phyloP scores from a whole-genome alignment of 371 early-diverging fungal genomes.

The Coemansia sp. region DNA sequence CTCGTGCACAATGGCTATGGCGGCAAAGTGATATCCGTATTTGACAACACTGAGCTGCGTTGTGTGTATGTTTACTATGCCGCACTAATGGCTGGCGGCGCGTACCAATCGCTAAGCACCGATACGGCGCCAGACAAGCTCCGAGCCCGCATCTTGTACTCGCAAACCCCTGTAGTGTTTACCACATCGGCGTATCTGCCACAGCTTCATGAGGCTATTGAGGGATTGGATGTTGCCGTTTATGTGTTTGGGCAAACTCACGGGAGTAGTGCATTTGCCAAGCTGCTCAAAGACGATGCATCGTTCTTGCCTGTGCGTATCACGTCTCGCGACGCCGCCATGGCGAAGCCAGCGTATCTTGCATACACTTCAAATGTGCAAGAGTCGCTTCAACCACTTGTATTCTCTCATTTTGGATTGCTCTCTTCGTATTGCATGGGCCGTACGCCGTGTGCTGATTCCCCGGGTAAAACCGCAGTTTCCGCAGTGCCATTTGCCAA shows the following conservation, averaged over 20 bases:
- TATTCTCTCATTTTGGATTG: slow-evolving; percentile 44
- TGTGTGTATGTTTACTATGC: slow-evolving; percentile 46
- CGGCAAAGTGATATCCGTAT: slow-evolving; percentile 31
- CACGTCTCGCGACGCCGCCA: slow-evolving; percentile 25
- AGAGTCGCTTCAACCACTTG: slow-evolving; percentile 18
- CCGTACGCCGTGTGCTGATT: slow-evolving; percentile 8
- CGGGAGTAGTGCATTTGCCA: slow-evolving; percentile 11
- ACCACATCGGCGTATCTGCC: slow-evolving; percentile 19
- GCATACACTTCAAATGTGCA: slow-evolving; percentile 15
- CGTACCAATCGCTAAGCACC: slow-evolving; percentile 41
- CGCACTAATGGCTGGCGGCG: slow-evolving; percentile 40
- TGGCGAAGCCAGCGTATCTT: slow-evolving; percentile 36
- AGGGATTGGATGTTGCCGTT: slow-evolving; percentile 16
- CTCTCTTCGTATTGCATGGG: slow-evolving; percentile 26
- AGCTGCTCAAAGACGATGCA: slow-evolving; percentile 38
- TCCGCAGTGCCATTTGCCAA: slow-evolving; percentile 40
- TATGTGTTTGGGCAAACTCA: slow-evolving; percentile 20
- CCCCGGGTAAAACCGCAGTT: slow-evolving; percentile 25
- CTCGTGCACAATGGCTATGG: slow-evolving; percentile 22
- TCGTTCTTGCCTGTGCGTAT: slow-evolving; percentile 40
- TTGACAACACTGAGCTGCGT: slow-evolving; percentile 36
- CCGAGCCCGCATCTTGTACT: slow-evolving; percentile 16
- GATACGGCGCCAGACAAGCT: slow-evolving; percentile 12
- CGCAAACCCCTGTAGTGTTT: slow-evolving; percentile 30
- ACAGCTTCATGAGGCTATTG: slow-evolving; percentile 12